Evolutionary conservation across 1,139 yeast genomes (phyloP).

Genomic region (Magnusiomyces tetraspermus): DNA sequence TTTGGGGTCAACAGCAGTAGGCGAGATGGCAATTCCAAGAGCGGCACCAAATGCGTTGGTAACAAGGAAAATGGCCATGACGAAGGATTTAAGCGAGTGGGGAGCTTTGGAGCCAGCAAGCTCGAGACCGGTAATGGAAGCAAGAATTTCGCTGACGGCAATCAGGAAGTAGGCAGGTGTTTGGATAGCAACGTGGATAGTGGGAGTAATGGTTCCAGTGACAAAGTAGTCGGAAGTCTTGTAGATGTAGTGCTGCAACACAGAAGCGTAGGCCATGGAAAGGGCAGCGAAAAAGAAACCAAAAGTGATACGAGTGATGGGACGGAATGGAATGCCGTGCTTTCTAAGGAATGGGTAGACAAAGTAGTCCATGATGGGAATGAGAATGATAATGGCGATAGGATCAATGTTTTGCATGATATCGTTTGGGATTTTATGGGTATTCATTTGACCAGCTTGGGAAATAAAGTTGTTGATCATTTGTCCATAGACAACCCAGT

Average conservation of each 20-base stretch:
- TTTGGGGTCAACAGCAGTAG: conserved; percentile 59
- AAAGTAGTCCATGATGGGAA: conserved; percentile 47
- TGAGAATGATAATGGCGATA: conserved; percentile 49
- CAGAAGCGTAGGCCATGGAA: conserved; percentile 74
- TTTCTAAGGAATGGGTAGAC: conserved; percentile 49
- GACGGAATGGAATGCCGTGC: conserved; percentile 34
- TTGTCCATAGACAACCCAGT: conserved; percentile 62
- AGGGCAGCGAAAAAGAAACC: conserved; percentile 68
- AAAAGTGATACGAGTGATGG: conserved; percentile 62
- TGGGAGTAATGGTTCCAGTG: conserved; percentile 38
- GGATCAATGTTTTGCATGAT: conserved; percentile 56
- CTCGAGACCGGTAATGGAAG: conserved; percentile 58
- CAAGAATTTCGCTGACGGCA: conserved; percentile 55
- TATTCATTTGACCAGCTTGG: conserved; percentile 56
- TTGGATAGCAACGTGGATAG: conserved; percentile 53
- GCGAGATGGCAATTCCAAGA: conserved; percentile 60
- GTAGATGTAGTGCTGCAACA: conserved; percentile 67
- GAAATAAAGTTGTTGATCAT: conserved; percentile 56
- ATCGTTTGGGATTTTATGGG: conserved; percentile 59
- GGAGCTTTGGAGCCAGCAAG: conserved; percentile 69
- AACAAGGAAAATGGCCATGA: conserved; percentile 52
- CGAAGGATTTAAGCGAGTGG: conserved; percentile 52
- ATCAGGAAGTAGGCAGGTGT: conserved; percentile 55
- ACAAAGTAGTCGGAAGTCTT: conserved; percentile 40
- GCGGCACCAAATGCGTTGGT: conserved; percentile 64